A percentile compares a stretch with the other conserved stretches of the same genome.
Evolutionary conservation across 148 eudicot species (phyloP).

Genomic region (Heliosperma pusillum): DNA sequence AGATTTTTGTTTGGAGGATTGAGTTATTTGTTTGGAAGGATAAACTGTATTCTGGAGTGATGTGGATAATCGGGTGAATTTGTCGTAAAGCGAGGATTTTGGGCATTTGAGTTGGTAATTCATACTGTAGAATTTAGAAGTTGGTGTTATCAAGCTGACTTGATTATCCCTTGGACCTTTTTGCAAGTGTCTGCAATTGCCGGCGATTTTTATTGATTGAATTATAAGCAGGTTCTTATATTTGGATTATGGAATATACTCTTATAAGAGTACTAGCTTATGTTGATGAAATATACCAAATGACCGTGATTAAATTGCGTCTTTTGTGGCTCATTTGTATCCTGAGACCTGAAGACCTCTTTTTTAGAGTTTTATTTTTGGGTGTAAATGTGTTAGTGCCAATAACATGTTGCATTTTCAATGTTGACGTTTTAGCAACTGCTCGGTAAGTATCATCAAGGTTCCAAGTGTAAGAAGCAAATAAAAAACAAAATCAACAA

Average conservation of each 20-base stretch:
- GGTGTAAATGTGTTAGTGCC: no score
- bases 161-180: background rate
- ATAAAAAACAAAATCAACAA: no score
- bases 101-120: background rate
- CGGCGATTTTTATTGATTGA: background rate
- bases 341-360: no score
- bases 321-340: no score
- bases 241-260: background rate
- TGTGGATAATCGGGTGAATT: background rate
- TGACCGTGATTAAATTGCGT: no score
- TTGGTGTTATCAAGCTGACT: background rate
- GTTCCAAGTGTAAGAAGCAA: no score
- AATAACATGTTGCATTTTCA: no score
- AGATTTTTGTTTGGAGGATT: constrained; percentile 4
- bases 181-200: background rate
- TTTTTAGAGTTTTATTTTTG: no score
- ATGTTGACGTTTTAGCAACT: no score
- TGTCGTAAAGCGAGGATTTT: background rate
- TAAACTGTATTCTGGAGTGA: background rate
- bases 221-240: background rate
- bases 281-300: background rate
- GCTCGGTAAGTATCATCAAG: no score
- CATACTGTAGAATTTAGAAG: background rate
- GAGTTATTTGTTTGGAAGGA: background rate
- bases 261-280: background rate